These are phyloP conservation scores for Colletotrichum liaoningense DNA, from an alignment of 2,329 filamentous ascomycete species.

Conservation along the genomic window DNA sequence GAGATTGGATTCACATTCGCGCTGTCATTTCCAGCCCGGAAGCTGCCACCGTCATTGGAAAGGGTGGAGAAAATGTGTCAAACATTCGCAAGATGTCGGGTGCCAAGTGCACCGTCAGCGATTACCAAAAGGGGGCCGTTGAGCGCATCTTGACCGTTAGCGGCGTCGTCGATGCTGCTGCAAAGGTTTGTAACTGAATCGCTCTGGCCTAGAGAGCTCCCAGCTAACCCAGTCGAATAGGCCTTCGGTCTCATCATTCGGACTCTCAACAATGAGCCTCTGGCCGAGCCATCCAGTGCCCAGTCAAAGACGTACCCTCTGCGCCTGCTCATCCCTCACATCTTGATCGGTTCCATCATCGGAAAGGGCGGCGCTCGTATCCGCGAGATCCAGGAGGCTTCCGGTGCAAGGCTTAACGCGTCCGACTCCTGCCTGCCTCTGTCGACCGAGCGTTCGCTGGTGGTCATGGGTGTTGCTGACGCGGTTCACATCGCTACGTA, in stretches of 20 bases:
- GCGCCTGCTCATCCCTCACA: constrained; percentile 93
- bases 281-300: constrained; percentile 87
- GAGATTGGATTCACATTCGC: constrained; percentile 95
- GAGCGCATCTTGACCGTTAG: constrained; percentile 98
- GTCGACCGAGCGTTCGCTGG: constrained; percentile 96
- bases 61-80: constrained; percentile 98
- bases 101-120: constrained; percentile 98
- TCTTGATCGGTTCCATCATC: constrained; percentile 98
- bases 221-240: constrained; percentile 54
- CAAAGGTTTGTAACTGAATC: constrained; percentile 74
- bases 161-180: constrained; percentile 94
- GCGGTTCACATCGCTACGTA: constrained; percentile 99
- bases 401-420: constrained; percentile 94
- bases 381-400: constrained; percentile 97
- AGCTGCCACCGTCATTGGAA: constrained; percentile 97
- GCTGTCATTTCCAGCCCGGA: constrained; percentile 98
- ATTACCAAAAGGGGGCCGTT: constrained; percentile 96
- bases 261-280: constrained; percentile 95
- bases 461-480: constrained; percentile 97
- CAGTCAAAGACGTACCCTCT: constrained; percentile 98
- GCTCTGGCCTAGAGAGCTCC: background rate
- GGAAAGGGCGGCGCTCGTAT: constrained; percentile 96
- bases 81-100: constrained; percentile 95
- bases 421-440: constrained; percentile 94
- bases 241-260: constrained; percentile 98